A percentile compares a stretch with the other conserved stretches of the same genome.
Evolutionary conservation across 129 eudicot genomes (phyloP).

Genomic region (Flaveria bidentis): DNA sequence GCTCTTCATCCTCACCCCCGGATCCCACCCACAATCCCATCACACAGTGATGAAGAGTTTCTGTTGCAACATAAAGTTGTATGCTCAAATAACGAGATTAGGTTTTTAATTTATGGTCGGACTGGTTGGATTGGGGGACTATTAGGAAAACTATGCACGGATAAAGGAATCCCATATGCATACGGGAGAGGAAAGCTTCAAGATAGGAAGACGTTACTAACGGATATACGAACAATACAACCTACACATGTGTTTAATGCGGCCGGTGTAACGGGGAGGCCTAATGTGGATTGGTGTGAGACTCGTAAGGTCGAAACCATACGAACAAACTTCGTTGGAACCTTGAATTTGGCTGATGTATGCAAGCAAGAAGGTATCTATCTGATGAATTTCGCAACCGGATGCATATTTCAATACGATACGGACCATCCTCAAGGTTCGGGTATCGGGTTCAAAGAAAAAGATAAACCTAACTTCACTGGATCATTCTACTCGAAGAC

Average conservation of each 20-base stretch:
- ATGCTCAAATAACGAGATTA: constrained; percentile 17
- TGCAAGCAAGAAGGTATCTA: constrained; percentile 43
- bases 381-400: constrained; percentile 40
- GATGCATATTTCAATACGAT: constrained; percentile 45
- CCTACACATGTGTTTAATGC: constrained; percentile 47
- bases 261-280: constrained; percentile 43
- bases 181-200: constrained; percentile 42
- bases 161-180: constrained; percentile 37
- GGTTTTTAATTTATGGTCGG: constrained; percentile 45
- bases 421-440: constrained; percentile 44
- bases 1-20: constrained; percentile 55
- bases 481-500: constrained; percentile 49
- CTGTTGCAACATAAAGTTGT: constrained; percentile 31
- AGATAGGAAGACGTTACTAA: constrained; percentile 34
- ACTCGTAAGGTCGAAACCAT: constrained; percentile 41
- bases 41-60: constrained; percentile 33
- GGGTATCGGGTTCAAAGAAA: constrained; percentile 46
- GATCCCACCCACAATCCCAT: constrained; percentile 18
- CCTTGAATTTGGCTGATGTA: constrained; percentile 43
- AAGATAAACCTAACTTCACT: constrained; percentile 41
- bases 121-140: constrained; percentile 49
- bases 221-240: constrained; percentile 33
- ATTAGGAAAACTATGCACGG: constrained; percentile 37
- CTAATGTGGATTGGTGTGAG: constrained; percentile 50
- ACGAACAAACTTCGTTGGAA: constrained; percentile 37